Percentiles rank a stretch among this genome's conserved stretches.
Conservation (phyloP, 1,139 yeast genomes). For the Kodamaea sp. region DNA sequence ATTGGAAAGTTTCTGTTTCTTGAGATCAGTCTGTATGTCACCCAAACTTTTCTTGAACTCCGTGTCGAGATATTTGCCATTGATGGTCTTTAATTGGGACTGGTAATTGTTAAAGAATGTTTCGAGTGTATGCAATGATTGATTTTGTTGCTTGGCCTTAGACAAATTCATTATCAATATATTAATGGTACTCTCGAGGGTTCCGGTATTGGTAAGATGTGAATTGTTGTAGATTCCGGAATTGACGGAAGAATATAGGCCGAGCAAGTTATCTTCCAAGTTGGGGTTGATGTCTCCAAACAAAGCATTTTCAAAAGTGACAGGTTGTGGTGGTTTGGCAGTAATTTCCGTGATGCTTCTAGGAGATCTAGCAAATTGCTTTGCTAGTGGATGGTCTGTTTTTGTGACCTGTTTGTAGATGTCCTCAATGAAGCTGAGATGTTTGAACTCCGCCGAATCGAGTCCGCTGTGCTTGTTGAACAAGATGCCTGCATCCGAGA, state of each 20-base stretch:
- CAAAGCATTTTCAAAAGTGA: conserved; percentile 63
- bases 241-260: conserved; percentile 53
- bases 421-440: conserved; percentile 46
- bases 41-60: conserved; percentile 24
- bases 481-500: conserved; percentile 3
- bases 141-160: conserved; percentile 39
- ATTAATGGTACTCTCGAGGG: conserved; percentile 44
- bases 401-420: conserved; percentile 24
- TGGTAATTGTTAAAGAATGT: conserved; percentile 33
- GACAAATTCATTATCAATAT: conserved; percentile 30
- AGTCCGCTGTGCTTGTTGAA: conserved; percentile 15
- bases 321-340: background rate
- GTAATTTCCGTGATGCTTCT: background rate
- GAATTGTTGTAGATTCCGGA: conserved; percentile 68
- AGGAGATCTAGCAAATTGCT: background rate
- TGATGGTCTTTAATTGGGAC: conserved; percentile 28
- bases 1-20: conserved; percentile 19
- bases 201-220: conserved; percentile 56
- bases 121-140: conserved; percentile 32
- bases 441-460: conserved; percentile 38
- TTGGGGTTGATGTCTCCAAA: conserved; percentile 74
- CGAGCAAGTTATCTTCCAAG: conserved; percentile 61
- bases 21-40: conserved; percentile 23
- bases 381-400: conserved; percentile 1
- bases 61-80: conserved; percentile 25